Percentiles rank a stretch among this genome's conserved stretches.
These are phyloP conservation scores for Dendrostoma leiphaemia DNA, from an alignment of 2,329 filamentous ascomycete species.

Conservation along the genomic window DNA sequence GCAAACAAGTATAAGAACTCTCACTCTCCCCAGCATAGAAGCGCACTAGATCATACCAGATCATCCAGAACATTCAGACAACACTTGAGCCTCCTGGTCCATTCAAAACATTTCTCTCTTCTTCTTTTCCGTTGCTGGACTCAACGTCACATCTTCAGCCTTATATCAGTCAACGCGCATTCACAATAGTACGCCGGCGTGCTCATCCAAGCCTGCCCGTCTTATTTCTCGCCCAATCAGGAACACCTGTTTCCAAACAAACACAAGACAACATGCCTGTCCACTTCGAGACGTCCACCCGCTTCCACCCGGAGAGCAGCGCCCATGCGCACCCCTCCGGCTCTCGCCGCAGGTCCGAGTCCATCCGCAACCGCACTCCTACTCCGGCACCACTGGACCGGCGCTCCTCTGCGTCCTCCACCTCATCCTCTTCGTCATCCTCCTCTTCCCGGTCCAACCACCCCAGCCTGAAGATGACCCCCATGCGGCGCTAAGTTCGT, in stretches of 20 bases:
- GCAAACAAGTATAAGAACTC: not conserved
- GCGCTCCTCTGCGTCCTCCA: constrained; percentile 10
- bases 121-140: constrained; percentile 2
- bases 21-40: too few species aligned
- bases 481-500: not conserved
- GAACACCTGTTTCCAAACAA: not conserved
- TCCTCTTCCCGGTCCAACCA: not conserved
- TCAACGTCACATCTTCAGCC: constrained; percentile 7
- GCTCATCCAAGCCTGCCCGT: not conserved
- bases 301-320: constrained; percentile 15
- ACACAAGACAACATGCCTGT: constrained; percentile 10
- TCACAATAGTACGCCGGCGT: not conserved
- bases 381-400: constrained; percentile 12
- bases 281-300: constrained; percentile 16
- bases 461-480: constrained; percentile 12
- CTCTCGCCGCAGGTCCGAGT: constrained; percentile 7
- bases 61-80: too few species aligned
- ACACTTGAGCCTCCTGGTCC: too few species aligned
- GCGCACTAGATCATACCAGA: too few species aligned
- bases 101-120: not conserved
- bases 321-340: constrained; percentile 10
- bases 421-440: constrained; percentile 1
- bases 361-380: constrained; percentile 12
- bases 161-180: not conserved
- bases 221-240: too few species aligned